phyloP scores from a whole-genome alignment of 2,329 filamentous ascomycete genomes.

The Colletotrichum abscissum region DNA sequence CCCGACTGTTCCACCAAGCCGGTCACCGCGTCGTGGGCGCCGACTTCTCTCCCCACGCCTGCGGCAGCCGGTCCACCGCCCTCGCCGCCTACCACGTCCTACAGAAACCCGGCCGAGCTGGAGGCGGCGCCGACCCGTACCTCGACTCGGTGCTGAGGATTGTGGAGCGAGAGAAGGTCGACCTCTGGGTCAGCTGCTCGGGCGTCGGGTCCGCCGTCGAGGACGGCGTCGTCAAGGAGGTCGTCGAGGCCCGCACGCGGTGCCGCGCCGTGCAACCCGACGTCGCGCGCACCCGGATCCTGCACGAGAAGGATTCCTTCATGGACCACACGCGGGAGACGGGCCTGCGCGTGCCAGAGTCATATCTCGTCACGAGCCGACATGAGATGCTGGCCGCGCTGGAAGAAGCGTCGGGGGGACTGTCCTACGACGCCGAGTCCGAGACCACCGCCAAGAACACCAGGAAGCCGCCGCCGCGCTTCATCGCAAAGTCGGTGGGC shows the following conservation, averaged over 20 bases:
- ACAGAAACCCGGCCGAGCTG: constrained; percentile 40
- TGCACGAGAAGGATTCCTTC: constrained; percentile 76
- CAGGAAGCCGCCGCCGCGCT: constrained; percentile 52
- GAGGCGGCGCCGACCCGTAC: constrained; percentile 58
- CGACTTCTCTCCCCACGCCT: constrained; percentile 66
- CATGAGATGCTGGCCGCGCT: constrained; percentile 66
- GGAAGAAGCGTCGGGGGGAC: constrained; percentile 39
- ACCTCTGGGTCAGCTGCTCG: constrained; percentile 81
- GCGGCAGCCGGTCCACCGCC: constrained; percentile 68
- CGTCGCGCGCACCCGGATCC: constrained; percentile 61
- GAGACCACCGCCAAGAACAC: constrained; percentile 20
- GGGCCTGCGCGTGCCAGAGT: constrained; percentile 65
- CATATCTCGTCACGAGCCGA: constrained; percentile 62
- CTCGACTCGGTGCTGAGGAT: constrained; percentile 67
- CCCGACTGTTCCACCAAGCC: constrained; percentile 71
- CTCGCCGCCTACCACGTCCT: constrained; percentile 65
- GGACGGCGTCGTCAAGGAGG: constrained; percentile 73
- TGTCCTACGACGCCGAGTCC: constrained; percentile 14
- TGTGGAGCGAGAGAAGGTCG: constrained; percentile 68
- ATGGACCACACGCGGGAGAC: constrained; percentile 66
- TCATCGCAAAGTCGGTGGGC: constrained; percentile 74
- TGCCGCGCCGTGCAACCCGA: constrained; percentile 75
- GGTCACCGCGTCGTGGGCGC: constrained; percentile 80
- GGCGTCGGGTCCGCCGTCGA: constrained; percentile 74
- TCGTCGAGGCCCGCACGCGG: constrained; percentile 65